Base-by-base conservation (phyloP, 164 flowering plant species). In the Annona cherimola region DNA sequence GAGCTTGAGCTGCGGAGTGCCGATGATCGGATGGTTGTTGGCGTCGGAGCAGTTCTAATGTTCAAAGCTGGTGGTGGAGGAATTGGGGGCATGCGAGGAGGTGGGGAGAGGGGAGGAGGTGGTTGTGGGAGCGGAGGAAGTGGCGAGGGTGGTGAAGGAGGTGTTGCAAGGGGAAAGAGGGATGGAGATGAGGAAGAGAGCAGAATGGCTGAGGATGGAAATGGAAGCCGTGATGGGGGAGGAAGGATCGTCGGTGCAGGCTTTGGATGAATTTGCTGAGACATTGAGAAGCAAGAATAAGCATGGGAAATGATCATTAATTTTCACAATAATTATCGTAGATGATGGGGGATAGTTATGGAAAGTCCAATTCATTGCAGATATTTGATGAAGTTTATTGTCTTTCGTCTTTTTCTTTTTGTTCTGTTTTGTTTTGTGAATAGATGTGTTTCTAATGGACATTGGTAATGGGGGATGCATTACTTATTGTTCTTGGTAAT, bases 11-110 rank as follows among this genome's bases (percentile, higher is more conserved):
- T 73, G 76, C 80, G 89, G 89, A 0, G 86, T 84, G 50, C 91
- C 95, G 0, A 81, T 89, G 1, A 88, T 76, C 0, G 83, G 91
- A 0, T 90, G 93, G 95, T 93, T 94, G 0, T 83, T 92, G 87
- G 90, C 86, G 71, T 90, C 94, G 0, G 97, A 91, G 70, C 97
- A 91, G 80, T 91, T 91, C 2, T 75, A 84, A 57, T 88, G 88
- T 71, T 20, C 84, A 0, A 73, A 77, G 35, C 73, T 91, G 50
- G 71, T 89, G 12, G 79, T 87, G 0, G 45, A 82, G 45, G 63
- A 83, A 57, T 79, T 89, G 3, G 79, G 70, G 57, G 35, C 1
- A 1, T 26, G 35, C 0, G 35, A 26, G 35, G 19, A 42, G 50
- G 83, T 84, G 90, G 79, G 61, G 0, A 7, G 39, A 3, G 39